phyloP scores from a whole-genome alignment of 2,329 filamentous ascomycete species.

The Aspergillus sclerotialis region DNA sequence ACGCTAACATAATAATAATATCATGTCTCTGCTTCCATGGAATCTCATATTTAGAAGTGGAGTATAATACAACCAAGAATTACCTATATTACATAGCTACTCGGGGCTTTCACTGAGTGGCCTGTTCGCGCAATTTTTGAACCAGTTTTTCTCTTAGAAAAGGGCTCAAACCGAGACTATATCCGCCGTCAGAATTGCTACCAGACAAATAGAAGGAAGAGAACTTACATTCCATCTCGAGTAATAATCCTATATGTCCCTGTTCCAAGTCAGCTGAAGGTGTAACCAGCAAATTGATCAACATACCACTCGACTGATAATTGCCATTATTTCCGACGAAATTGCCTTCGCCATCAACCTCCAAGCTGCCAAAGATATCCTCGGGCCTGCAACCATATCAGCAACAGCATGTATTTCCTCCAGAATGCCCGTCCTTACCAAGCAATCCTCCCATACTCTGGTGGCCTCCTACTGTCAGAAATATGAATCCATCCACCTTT shows the following conservation, averaged over 20 bases:
- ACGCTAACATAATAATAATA: too few species aligned
- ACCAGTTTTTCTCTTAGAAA: conserved; percentile 46
- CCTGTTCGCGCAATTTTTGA: conserved; percentile 36
- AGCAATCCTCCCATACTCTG: conserved; percentile 58
- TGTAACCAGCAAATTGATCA: background rate
- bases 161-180: conserved; percentile 40
- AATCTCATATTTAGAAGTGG: too few species aligned
- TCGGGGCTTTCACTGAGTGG: conserved; percentile 10
- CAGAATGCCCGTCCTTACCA: too few species aligned
- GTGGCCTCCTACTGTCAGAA: conserved; percentile 53
- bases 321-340: conserved; percentile 51
- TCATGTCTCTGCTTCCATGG: too few species aligned
- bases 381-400: conserved; percentile 42
- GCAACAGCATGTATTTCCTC: too few species aligned
- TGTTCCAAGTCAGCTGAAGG: conserved; percentile 14
- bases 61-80: conserved; percentile 6
- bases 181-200: conserved; percentile 13
- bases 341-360: conserved; percentile 52
- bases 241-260: conserved; percentile 56
- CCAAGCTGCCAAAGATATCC: conserved; percentile 59
- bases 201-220: background rate
- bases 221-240: conserved; percentile 51
- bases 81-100: background rate
- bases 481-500: conserved; percentile 58
- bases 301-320: conserved; percentile 52